Conservation (phyloP, 176 grass and related monocot species). For the Hordeum marinum region DNA sequence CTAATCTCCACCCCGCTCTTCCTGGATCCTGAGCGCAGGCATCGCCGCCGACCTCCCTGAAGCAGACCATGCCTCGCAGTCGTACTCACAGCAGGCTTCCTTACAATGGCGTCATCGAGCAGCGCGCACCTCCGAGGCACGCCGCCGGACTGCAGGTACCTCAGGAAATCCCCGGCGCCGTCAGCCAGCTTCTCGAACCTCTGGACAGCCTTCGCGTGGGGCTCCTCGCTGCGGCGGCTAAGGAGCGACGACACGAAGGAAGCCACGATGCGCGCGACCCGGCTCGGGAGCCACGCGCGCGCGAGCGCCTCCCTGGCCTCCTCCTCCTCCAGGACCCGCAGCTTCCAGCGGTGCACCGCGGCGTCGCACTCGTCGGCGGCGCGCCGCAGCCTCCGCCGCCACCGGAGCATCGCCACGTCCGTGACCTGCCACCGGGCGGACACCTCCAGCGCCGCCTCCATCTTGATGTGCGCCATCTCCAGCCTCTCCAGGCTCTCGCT, state of each 20-base stretch:
- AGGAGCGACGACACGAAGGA: neutral
- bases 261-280: neutral
- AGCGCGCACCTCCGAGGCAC: neutral
- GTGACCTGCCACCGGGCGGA: neutral
- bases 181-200: neutral
- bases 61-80: neutral
- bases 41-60: neutral
- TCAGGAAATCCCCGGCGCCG: neutral
- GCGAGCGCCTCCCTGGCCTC: neutral
- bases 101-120: neutral
- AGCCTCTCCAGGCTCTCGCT: neutral
- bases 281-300: neutral
- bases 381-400: neutral
- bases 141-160: neutral
- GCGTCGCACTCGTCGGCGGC: neutral
- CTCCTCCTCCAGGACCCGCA: neutral
- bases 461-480: constrained; percentile 6
- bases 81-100: neutral
- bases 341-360: neutral
- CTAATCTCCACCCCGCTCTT: neutral
- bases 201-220: neutral
- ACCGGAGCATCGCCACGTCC: neutral
- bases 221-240: neutral
- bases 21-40: neutral
- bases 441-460: neutral